These are phyloP conservation scores for Suillus discolor DNA, from an alignment of 768 basidiomycete genomes.

Conservation along the genomic window DNA sequence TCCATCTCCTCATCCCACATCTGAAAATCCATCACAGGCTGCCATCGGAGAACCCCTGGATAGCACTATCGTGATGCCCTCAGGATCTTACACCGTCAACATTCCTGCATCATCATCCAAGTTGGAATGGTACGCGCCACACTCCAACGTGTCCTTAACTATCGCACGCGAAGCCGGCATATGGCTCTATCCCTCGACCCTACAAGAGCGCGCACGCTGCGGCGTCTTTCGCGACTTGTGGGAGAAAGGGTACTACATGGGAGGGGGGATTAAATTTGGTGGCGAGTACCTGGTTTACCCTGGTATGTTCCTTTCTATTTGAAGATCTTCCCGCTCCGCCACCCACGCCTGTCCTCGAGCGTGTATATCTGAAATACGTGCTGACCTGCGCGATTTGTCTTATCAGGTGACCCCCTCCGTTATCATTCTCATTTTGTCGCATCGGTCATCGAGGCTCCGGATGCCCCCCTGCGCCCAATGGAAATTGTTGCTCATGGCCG, in stretches of 20 bases:
- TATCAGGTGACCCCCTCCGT: slow-evolving; percentile 84
- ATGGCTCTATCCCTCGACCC: slow-evolving; percentile 74
- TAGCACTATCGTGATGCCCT: slow-evolving; percentile 14
- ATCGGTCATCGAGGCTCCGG: slow-evolving; percentile 70
- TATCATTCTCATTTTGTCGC: slow-evolving; percentile 97
- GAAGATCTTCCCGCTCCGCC: neutral
- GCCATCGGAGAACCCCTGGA: neutral
- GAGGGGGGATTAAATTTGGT: slow-evolving; percentile 91
- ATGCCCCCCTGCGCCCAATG: slow-evolving; percentile 72
- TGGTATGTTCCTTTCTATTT: slow-evolving; percentile 48
- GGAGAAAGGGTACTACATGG: slow-evolving; percentile 86
- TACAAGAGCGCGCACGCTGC: slow-evolving; percentile 72
- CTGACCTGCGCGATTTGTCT: slow-evolving; percentile 9
- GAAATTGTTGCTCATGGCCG: slow-evolving; percentile 96
- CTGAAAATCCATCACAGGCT: slow-evolving; percentile 10
- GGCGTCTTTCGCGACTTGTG: slow-evolving; percentile 80
- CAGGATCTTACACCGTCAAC: slow-evolving; percentile 51
- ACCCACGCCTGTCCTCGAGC: slow-evolving; percentile 2
- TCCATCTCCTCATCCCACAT: slow-evolving; percentile 8
- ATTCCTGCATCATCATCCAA: slow-evolving; percentile 66
- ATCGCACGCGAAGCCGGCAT: slow-evolving; percentile 67
- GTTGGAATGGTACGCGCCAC: slow-evolving; percentile 66
- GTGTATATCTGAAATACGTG: slow-evolving; percentile 9
- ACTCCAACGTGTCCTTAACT: slow-evolving; percentile 56
- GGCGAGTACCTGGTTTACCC: slow-evolving; percentile 97